Base-by-base conservation (phyloP, 2,329 filamentous ascomycete species). In the Sporothrix euskadiensis region DNA sequence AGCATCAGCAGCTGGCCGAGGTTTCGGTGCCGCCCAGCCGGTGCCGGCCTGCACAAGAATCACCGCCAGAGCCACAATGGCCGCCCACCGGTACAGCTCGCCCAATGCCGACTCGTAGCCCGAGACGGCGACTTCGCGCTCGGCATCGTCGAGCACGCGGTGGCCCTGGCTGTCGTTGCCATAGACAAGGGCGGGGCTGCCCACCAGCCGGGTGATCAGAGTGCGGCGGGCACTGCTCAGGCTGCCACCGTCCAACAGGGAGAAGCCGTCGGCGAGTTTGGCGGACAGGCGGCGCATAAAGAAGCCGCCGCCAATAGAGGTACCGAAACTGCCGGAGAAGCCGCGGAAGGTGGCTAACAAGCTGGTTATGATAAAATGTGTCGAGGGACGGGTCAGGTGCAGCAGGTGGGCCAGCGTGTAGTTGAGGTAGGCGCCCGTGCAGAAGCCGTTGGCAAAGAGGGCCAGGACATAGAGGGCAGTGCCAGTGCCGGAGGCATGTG, bases 321-420 rank as follows among this genome's bases (percentile, higher is more conserved):
- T 91, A 2, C 93, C 93, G 77, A 97, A 96, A 70, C 89, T 92
- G 16, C 92, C 92, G 0, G 92, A 92, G 76, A 96, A 94, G 5
- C 92, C 92, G 4, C 94, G 87, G 81, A 95, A 95, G 0, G 93
- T 97, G 39, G 91, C 89, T 4, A 95, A 82, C 57, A 97, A 84
- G 14, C 92, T 91, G 0, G 91, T 93, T 3, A 91, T 89, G 69
- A 96, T 89, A 78, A 92, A 94, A 78, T 94, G 92, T 0, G 89
- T 88, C 7, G 88, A 85, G 0, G 88, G 84, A 0, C 84, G 83
- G 0, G 91, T 92, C 5, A 95, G 84, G 79, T 96, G 92, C 4
- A 97, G 85, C 5, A 94, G 81, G 78, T 97, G 94, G 0, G 93
- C 92, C 2, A 97, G 86, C 0, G 91, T 92, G 81, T 97, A 97